Evolutionary conservation across 441 rosid species (phyloP).

Genomic region (Gossypium lobatum): DNA sequence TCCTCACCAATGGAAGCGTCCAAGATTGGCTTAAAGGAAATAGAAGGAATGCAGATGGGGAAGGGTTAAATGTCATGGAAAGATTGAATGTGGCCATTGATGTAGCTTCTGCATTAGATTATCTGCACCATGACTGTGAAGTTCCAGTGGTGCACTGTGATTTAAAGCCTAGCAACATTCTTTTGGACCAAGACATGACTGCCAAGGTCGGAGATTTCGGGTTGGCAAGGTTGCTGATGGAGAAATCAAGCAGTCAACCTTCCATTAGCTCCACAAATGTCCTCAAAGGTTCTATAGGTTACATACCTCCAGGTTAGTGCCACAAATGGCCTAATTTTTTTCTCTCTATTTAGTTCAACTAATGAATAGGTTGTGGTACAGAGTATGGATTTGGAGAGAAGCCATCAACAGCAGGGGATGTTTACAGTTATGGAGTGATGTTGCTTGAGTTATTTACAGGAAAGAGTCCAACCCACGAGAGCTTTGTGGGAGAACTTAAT

Average conservation of each 20-base stretch:
- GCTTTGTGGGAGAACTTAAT: slow-evolving; percentile 25
- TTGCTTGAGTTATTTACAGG: slow-evolving; percentile 43
- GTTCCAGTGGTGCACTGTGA: slow-evolving; percentile 49
- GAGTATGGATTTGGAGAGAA: slow-evolving; percentile 45
- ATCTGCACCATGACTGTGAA: slow-evolving; percentile 46
- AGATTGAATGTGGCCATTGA: slow-evolving; percentile 44
- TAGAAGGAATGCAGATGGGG: slow-evolving; percentile 24
- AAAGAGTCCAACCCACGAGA: slow-evolving; percentile 37
- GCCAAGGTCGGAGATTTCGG: slow-evolving; percentile 55
- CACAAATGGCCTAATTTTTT: background rate
- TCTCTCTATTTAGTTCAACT: background rate
- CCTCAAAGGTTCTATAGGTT: slow-evolving; percentile 48
- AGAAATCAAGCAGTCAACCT: slow-evolving; percentile 11
- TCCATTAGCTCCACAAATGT: slow-evolving; percentile 33
- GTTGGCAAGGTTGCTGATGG: slow-evolving; percentile 29
- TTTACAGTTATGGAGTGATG: slow-evolving; percentile 46
- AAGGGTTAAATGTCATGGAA: slow-evolving; percentile 29
- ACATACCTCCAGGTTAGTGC: slow-evolving; percentile 50
- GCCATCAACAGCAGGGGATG: slow-evolving; percentile 46
- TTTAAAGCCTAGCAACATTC: slow-evolving; percentile 48
- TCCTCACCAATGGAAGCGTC: slow-evolving; percentile 38
- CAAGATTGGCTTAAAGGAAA: slow-evolving; percentile 43
- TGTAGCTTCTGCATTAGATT: slow-evolving; percentile 43
- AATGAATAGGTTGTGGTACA: slow-evolving; percentile 15
- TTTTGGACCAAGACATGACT: slow-evolving; percentile 39